These are phyloP conservation scores for Cutaneotrichosporon cavernicola DNA, from an alignment of 1,284 basidiomycete genomes.

Conservation along the genomic window DNA sequence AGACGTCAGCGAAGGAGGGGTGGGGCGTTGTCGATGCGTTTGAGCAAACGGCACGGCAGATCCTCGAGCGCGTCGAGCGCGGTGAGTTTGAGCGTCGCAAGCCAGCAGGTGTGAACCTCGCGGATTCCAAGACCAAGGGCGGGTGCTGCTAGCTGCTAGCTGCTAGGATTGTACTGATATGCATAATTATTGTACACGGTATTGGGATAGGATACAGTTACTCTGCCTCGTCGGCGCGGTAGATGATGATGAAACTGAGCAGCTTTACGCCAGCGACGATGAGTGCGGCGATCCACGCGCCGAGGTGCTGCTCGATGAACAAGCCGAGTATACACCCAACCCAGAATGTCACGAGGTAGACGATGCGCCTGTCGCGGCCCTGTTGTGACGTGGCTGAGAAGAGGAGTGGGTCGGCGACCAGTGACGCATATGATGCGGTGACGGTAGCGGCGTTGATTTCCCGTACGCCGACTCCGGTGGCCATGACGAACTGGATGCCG, in stretches of 20 bases:
- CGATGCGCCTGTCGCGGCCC: slow-evolving; percentile 29
- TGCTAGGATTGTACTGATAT: slow-evolving; percentile 8
- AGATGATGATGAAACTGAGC: slow-evolving; percentile 14
- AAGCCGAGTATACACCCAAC: slow-evolving; percentile 29
- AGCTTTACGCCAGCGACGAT: slow-evolving; percentile 18
- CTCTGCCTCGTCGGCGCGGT: neutral
- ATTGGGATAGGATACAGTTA: neutral
- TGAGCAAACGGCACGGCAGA: slow-evolving; percentile 48
- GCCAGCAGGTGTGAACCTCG: slow-evolving; percentile 17
- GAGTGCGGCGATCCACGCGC: slow-evolving; percentile 16
- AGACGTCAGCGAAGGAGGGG: slow-evolving; percentile 49
- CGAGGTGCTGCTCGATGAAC: slow-evolving; percentile 12
- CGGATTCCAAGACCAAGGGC: slow-evolving; percentile 10
- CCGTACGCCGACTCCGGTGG: slow-evolving; percentile 27
- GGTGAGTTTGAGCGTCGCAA: slow-evolving; percentile 34
- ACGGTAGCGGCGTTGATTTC: slow-evolving; percentile 38
- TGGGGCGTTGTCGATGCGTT: slow-evolving; percentile 50
- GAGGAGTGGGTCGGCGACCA: slow-evolving; percentile 33
- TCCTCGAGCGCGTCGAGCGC: slow-evolving; percentile 36
- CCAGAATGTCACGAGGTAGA: slow-evolving; percentile 34
- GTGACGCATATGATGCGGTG: slow-evolving; percentile 32
- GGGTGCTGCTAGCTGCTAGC: slow-evolving; percentile 23
- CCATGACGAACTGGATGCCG: slow-evolving; percentile 35
- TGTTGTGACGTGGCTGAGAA: slow-evolving; percentile 16
- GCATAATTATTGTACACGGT: slow-evolving; percentile 7